phyloP scores from a whole-genome alignment of 208 protist genomes.

The Zelonia costaricensis region DNA sequence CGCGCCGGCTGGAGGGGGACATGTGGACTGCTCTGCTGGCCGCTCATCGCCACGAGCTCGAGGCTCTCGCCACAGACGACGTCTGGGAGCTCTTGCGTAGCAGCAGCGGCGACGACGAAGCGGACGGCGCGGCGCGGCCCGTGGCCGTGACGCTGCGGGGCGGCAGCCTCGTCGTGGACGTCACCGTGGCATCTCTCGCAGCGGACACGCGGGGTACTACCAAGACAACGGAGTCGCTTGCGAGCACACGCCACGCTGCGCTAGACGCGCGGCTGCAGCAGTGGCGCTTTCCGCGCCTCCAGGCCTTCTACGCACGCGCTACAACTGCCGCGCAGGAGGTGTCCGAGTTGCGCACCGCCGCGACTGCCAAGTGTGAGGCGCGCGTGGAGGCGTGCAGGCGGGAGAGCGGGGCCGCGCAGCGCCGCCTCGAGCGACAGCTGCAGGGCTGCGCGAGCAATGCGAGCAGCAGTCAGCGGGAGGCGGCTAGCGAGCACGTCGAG shows the following conservation, averaged over 20 bases:
- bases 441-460: too few species aligned
- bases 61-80: conserved; percentile 21
- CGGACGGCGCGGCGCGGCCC: not conserved
- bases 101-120: too few species aligned
- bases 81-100: conserved; percentile 14
- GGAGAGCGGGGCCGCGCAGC: too few species aligned
- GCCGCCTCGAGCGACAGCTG: too few species aligned
- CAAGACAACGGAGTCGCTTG: not conserved
- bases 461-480: too few species aligned
- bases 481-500: too few species aligned
- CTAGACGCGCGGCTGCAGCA: conserved; percentile 3
- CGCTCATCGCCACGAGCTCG: conserved; percentile 2
- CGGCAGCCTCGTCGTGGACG: conserved; percentile 27
- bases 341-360: not conserved
- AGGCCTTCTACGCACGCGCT: conserved; percentile 16
- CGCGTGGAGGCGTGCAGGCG: conserved; percentile 3
- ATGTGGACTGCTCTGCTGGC: conserved; percentile 26
- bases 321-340: not conserved
- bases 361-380: conserved; percentile 6
- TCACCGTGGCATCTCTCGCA: conserved; percentile 3
- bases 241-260: not conserved
- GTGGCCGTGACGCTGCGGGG: conserved; percentile 16
- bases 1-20: conserved; percentile 18
- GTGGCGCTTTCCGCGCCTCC: conserved; percentile 22
- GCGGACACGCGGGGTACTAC: not conserved